Evolutionary conservation across 2,329 filamentous ascomycete genomes (phyloP).

Genomic region (Fusarium tricinctum): DNA sequence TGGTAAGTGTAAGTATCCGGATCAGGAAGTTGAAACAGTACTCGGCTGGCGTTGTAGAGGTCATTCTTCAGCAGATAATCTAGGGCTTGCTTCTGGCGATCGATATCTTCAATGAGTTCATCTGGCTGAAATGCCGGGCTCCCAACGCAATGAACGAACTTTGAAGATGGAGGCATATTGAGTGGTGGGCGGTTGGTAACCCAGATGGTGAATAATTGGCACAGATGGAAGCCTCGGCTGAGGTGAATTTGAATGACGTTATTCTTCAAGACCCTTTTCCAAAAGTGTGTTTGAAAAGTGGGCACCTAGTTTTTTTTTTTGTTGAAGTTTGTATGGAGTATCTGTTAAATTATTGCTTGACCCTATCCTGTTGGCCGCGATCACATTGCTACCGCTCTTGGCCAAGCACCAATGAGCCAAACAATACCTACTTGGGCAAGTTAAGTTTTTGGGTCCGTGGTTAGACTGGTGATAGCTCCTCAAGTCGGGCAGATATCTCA

Average conservation of each 20-base stretch:
- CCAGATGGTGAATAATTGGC: not conserved
- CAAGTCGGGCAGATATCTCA: not conserved
- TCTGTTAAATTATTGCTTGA: too few species aligned
- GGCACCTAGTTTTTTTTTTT: not conserved
- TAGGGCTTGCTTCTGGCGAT: slow-evolving; percentile 55
- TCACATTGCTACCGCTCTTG: not conserved
- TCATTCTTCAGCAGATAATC: slow-evolving; percentile 60
- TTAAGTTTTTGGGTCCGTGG: not conserved
- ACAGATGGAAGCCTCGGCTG: slow-evolving; percentile 10
- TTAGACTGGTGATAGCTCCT: not conserved
- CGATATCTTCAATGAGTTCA: slow-evolving; percentile 56
- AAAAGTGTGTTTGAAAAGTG: not conserved
- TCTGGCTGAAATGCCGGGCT: slow-evolving; percentile 61
- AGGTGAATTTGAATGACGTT: slow-evolving; percentile 34
- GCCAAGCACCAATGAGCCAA: not conserved
- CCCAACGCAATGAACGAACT: slow-evolving; percentile 60
- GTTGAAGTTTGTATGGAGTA: too few species aligned
- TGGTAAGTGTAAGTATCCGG: slow-evolving; percentile 65
- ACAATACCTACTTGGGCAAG: not conserved
- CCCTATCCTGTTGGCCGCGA: not conserved
- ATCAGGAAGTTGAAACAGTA: slow-evolving; percentile 61
- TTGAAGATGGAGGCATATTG: slow-evolving; percentile 49
- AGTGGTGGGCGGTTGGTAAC: not conserved
- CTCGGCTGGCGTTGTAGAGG: slow-evolving; percentile 60
- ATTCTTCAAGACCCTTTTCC: not conserved